Conservation (phyloP, 2,329 filamentous ascomycete genomes). For the Albophoma yamanashiensis region DNA sequence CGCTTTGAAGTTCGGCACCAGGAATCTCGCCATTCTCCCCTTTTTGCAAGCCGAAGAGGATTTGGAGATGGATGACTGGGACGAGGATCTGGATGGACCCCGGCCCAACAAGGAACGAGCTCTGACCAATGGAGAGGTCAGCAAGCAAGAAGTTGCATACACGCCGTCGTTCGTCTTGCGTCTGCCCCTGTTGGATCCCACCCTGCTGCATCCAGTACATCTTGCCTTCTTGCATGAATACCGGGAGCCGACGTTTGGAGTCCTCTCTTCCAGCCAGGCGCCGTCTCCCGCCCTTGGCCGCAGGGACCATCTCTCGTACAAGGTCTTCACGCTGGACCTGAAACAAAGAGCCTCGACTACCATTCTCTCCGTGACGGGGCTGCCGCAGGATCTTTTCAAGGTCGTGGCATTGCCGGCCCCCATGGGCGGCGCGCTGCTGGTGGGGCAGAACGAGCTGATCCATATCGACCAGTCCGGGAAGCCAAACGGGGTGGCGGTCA, state of each 20-base stretch:
- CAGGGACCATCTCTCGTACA: conserved; percentile 80
- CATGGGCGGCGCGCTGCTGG: conserved; percentile 76
- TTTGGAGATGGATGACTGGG: conserved; percentile 84
- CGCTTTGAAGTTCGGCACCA: conserved; percentile 80
- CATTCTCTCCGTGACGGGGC: conserved; percentile 71
- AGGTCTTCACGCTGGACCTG: conserved; percentile 89
- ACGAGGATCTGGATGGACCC: conserved; percentile 67
- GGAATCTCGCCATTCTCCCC: conserved; percentile 85
- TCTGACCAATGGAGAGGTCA: conserved; percentile 22
- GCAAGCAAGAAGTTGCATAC: conserved; percentile 56
- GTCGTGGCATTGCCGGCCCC: conserved; percentile 76
- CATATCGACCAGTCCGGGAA: conserved; percentile 96
- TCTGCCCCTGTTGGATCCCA: conserved; percentile 78
- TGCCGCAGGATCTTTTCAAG: conserved; percentile 79
- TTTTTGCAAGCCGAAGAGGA: conserved; percentile 83
- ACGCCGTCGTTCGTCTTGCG: conserved; percentile 87
- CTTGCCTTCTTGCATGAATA: conserved; percentile 94
- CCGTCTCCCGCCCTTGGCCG: conserved; percentile 71
- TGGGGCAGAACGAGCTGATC: conserved; percentile 84
- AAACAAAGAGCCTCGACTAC: conserved; percentile 90
- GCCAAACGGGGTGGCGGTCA: conserved; percentile 84
- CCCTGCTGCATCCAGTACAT: conserved; percentile 78
- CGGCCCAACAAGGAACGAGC: conserved; percentile 38
- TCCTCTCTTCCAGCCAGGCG: conserved; percentile 67
- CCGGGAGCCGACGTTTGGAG: conserved; percentile 92